Percentiles rank a stretch among this genome's conserved stretches.
Evolutionary conservation across 1,284 basidiomycete genomes (phyloP).

Genomic region (Malassezia brasiliensis): DNA sequence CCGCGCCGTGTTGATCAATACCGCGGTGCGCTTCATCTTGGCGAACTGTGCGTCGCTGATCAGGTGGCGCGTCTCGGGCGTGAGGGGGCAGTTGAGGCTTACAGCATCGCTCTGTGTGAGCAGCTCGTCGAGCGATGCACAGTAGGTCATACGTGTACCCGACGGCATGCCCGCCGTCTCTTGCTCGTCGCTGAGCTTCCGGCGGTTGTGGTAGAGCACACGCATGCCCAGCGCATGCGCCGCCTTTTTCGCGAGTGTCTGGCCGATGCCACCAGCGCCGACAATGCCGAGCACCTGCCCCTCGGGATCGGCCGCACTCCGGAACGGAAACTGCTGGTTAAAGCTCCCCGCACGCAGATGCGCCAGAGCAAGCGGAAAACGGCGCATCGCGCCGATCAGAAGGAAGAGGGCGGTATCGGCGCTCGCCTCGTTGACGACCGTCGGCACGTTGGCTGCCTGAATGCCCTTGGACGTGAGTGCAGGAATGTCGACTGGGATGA

Average conservation of each 20-base stretch:
- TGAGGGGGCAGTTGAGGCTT: slow-evolving; percentile 52
- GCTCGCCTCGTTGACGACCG: slow-evolving; percentile 37
- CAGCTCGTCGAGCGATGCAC: slow-evolving; percentile 48
- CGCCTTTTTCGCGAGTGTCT: slow-evolving; percentile 34
- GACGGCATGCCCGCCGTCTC: slow-evolving; percentile 40
- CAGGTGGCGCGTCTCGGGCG: slow-evolving; percentile 48
- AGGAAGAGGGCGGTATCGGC: slow-evolving; percentile 39
- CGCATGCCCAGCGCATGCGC: slow-evolving; percentile 35
- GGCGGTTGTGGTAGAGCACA: slow-evolving; percentile 39
- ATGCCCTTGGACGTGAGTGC: slow-evolving; percentile 23
- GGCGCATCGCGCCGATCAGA: slow-evolving; percentile 32
- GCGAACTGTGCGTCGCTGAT: slow-evolving; percentile 48
- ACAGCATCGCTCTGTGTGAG: slow-evolving; percentile 50
- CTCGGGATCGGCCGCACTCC: slow-evolving; percentile 26
- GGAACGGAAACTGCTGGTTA: slow-evolving; percentile 31
- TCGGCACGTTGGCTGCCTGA: slow-evolving; percentile 38
- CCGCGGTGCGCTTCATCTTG: slow-evolving; percentile 47
- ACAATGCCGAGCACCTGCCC: slow-evolving; percentile 37
- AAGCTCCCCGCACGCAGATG: slow-evolving; percentile 25
- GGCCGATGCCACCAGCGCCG: slow-evolving; percentile 39
- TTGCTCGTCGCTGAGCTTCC: slow-evolving; percentile 17
- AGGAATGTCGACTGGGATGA: slow-evolving; percentile 21
- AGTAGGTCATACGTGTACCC: slow-evolving; percentile 30
- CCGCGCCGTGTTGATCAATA: slow-evolving; percentile 52
- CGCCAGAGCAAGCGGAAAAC: slow-evolving; percentile 25